Evolutionary conservation across 805 yeast species (phyloP), one percentile per base, ranked within the genome.

Genomic region (Yamadazyma insecticola): DNA sequence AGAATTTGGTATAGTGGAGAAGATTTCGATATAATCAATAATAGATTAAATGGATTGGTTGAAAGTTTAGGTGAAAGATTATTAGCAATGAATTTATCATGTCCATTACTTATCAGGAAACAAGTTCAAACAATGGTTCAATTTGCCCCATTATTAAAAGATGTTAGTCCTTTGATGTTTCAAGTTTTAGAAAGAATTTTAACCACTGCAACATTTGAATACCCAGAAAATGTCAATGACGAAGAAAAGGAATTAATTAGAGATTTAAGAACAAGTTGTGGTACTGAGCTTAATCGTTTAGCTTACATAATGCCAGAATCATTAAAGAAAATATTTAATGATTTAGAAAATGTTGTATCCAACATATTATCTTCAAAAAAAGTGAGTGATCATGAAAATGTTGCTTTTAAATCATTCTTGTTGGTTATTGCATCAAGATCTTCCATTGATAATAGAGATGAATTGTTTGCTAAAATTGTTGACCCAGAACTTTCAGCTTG

Each of bases 261-360:
- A 36, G 97, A 92, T 49, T 64, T 94, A 44, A 72, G 97, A 46
- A 82, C 92, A 2, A 81, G 88, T 30, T 85, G 96, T 55, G 98
- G 97, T 24, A 87, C 96, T 0, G 99, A 92, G 56, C 68, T 92
- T 36, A 90, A 92, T 55, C 67, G 98, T 50, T 72, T 92, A 57
- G 98, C 97, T 1, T 82, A 89, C 54, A 70, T 94, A 53, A 89
- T 92, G 83, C 97, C 98, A 0, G 95, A 84, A 44, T 75, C 95
- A 0, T 67, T 92, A 43, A 83, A 81, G 54, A 76, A 74, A 41
- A 88, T 90, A 9, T 80, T 85, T 43, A 74, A 74, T 22, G 95
- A 90, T 45, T 61, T 92, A 33, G 97, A 94, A 53, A 68, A 67
- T 27, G 97, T 84, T 0, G 80, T 94, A 26, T 75, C 83, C 3